phyloP scores from a whole-genome alignment of 768 basidiomycete genomes.

The Porpolomopsis calyptriformis region DNA sequence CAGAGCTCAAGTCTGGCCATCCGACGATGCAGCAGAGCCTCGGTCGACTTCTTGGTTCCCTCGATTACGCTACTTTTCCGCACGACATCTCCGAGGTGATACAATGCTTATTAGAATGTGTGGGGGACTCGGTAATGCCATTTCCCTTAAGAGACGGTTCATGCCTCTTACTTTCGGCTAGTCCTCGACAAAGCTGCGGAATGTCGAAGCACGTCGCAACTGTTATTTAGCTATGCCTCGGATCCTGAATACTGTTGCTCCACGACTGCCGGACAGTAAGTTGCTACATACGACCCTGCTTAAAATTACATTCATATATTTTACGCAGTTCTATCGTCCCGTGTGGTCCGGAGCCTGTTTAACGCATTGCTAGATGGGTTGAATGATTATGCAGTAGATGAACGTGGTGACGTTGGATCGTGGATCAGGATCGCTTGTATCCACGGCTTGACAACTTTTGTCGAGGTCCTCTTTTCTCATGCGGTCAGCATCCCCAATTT shows the following conservation, averaged over 20 bases:
- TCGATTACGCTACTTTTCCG: slow-evolving; percentile 52
- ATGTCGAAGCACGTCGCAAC: slow-evolving; percentile 30
- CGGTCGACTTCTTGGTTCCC: slow-evolving; percentile 53
- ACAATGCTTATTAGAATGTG: slow-evolving; percentile 47
- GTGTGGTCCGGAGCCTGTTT: slow-evolving; percentile 37
- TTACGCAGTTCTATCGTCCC: slow-evolving; percentile 37
- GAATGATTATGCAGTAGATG: slow-evolving; percentile 85
- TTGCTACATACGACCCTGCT: slow-evolving; percentile 9
- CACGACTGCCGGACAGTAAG: slow-evolving; percentile 37
- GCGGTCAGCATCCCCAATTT: slow-evolving; percentile 35
- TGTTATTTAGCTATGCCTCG: slow-evolving; percentile 37
- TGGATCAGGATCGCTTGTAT: slow-evolving; percentile 83
- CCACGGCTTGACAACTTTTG: slow-evolving; percentile 46
- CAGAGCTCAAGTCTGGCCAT: slow-evolving; percentile 43
- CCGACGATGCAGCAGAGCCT: slow-evolving; percentile 62
- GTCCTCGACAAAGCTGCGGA: slow-evolving; percentile 15
- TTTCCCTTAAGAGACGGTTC: too few species aligned
- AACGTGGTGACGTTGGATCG: slow-evolving; percentile 94
- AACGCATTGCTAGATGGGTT: slow-evolving; percentile 59
- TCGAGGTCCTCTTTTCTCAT: slow-evolving; percentile 39
- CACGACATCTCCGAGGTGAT: slow-evolving; percentile 46
- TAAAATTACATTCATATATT: slow-evolving; percentile 8
- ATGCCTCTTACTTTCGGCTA: background rate
- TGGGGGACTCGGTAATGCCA: slow-evolving; percentile 38
- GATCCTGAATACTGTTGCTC: slow-evolving; percentile 35